phyloP scores from a whole-genome alignment of 2,329 filamentous ascomycete species.

The Rugonectria rugulosa region DNA sequence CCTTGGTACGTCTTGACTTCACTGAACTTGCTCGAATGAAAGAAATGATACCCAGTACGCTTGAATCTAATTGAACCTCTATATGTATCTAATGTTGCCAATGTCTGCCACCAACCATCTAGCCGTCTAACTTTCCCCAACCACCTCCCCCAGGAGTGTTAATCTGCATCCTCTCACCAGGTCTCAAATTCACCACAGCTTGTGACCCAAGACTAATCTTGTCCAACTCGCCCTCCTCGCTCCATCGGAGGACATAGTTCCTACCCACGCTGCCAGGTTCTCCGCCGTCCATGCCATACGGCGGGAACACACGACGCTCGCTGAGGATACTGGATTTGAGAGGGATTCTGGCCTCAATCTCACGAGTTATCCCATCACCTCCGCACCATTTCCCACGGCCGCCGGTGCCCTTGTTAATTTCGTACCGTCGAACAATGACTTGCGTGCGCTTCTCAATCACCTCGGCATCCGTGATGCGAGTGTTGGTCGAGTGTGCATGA shows the following conservation, averaged over 20 bases:
- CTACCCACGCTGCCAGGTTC: slow-evolving; percentile 33
- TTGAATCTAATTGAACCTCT: too few species aligned
- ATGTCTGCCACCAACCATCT: not conserved
- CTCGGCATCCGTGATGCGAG: slow-evolving; percentile 43
- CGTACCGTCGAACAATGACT: slow-evolving; percentile 43
- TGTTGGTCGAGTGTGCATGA: slow-evolving; percentile 45
- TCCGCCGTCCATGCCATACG: slow-evolving; percentile 47
- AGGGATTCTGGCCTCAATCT: slow-evolving; percentile 45
- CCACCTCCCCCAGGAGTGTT: slow-evolving; percentile 47
- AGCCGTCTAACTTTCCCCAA: slow-evolving; percentile 19
- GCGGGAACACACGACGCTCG: slow-evolving; percentile 44
- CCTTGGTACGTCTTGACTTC: too few species aligned
- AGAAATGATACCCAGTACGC: too few species aligned
- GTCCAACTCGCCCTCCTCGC: slow-evolving; percentile 37
- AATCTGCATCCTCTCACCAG: slow-evolving; percentile 46
- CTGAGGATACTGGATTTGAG: slow-evolving; percentile 47
- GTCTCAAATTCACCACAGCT: slow-evolving; percentile 40
- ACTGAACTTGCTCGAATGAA: too few species aligned
- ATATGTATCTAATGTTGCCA: too few species aligned
- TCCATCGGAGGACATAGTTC: slow-evolving; percentile 37
- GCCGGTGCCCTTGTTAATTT: slow-evolving; percentile 40
- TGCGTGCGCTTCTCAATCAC: slow-evolving; percentile 47
- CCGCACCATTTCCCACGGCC: slow-evolving; percentile 42
- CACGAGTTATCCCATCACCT: slow-evolving; percentile 45
- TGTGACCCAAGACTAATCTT: slow-evolving; percentile 44